These are phyloP conservation scores for Psilocybe mexicana DNA, from an alignment of 1,284 basidiomycete species.

Conservation along the genomic window DNA sequence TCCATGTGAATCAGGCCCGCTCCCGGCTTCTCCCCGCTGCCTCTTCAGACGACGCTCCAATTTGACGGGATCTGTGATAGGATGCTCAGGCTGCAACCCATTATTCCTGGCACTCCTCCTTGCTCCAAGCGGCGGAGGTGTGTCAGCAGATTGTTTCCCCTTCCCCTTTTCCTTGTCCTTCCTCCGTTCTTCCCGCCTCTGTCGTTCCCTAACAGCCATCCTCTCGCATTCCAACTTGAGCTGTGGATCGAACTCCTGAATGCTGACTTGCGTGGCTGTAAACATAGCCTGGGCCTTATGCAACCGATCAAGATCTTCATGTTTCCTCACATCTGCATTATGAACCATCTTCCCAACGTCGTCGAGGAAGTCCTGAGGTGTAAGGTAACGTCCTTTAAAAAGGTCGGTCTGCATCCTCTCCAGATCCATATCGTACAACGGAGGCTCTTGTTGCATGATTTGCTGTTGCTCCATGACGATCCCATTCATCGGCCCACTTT, in stretches of 20 bases:
- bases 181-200: conserved; percentile 62
- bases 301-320: conserved; percentile 76
- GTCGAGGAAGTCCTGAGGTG: conserved; percentile 84
- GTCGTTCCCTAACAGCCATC: conserved; percentile 81
- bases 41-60: conserved; percentile 75
- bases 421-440: conserved; percentile 81
- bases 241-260: conserved; percentile 86
- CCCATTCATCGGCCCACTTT: conserved; percentile 29
- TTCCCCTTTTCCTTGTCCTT: conserved; percentile 52
- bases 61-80: conserved; percentile 69
- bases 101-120: conserved; percentile 71
- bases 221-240: conserved; percentile 86
- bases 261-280: conserved; percentile 83
- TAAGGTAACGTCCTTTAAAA: conserved; percentile 86
- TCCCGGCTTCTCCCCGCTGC: conserved; percentile 63
- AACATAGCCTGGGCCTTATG: conserved; percentile 90
- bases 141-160: conserved; percentile 41
- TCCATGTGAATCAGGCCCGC: conserved; percentile 52
- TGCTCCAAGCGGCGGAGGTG: conserved; percentile 37
- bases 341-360: conserved; percentile 89
- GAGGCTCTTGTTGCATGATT: conserved; percentile 34
- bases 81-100: conserved; percentile 67
- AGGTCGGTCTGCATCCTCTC: conserved; percentile 90
- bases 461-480: conserved; percentile 33
- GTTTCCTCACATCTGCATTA: conserved; percentile 71